Evolutionary conservation across 768 basidiomycete species (phyloP).

Genomic region (Plicaturopsis crispa): DNA sequence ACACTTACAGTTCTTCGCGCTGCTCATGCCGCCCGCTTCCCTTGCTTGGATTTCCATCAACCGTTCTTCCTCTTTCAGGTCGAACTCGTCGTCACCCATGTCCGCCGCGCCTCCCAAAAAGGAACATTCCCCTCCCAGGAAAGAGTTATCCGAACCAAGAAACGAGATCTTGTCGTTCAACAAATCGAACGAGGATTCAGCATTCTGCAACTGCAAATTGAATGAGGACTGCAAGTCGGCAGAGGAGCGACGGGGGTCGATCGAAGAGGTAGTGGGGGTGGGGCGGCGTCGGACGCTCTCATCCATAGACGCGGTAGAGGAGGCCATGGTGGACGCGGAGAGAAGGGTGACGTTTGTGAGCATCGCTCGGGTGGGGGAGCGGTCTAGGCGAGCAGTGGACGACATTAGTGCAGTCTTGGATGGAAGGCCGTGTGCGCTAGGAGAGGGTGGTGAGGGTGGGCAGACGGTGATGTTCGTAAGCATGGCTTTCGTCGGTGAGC

Average conservation of each 20-base stretch:
- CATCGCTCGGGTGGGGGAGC: neutral
- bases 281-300: conserved; percentile 1
- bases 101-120: no score
- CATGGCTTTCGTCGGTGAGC: neutral
- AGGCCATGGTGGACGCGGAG: neutral
- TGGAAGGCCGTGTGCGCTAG: neutral
- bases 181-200: conserved; percentile 43
- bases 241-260: conserved; percentile 29
- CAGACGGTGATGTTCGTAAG: no score
- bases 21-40: no score
- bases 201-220: conserved; percentile 34
- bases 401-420: neutral
- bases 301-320: neutral
- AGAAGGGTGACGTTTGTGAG: no score
- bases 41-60: no score
- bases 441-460: no score
- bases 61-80: no score
- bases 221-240: conserved; percentile 42
- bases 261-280: conserved; percentile 8
- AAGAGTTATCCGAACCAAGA: conserved; percentile 12
- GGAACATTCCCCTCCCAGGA: no score
- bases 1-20: no score
- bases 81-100: no score
- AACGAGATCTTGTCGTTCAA: conserved; percentile 47
- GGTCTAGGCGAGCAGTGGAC: neutral